Conservation (phyloP, 176 grass and related monocot species). For the Oryza rufipogon region DNA sequence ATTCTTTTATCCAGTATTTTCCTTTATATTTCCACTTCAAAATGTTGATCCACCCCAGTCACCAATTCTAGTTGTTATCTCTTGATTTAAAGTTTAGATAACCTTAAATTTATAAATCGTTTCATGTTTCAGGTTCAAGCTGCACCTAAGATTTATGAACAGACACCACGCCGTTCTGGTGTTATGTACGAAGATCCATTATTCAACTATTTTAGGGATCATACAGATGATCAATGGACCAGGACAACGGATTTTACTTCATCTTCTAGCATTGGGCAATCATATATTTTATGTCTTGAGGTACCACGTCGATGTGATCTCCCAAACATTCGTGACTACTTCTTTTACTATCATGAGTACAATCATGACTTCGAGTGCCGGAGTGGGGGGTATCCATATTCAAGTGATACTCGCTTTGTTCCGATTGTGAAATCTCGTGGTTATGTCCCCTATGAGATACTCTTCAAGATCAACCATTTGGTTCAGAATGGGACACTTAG, state of each 20-base stretch:
- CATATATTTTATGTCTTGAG: slow-evolving; percentile 76
- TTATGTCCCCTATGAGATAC: slow-evolving; percentile 62
- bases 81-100: slow-evolving; percentile 22
- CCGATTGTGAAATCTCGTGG: slow-evolving; percentile 59
- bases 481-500: slow-evolving; percentile 90
- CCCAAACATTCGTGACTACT: slow-evolving; percentile 67
- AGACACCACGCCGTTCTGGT: slow-evolving; percentile 3
- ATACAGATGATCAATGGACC: slow-evolving; percentile 73
- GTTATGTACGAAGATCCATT: slow-evolving; percentile 53
- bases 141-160: slow-evolving; percentile 80
- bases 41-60: neutral
- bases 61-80: neutral
- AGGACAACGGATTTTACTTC: slow-evolving; percentile 82
- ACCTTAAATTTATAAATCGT: slow-evolving; percentile 3
- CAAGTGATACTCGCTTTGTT: slow-evolving; percentile 48
- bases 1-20: slow-evolving; percentile 14
- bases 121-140: slow-evolving; percentile 59
- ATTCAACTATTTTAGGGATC: slow-evolving; percentile 67
- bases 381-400: slow-evolving; percentile 66
- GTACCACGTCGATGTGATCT: slow-evolving; percentile 43
- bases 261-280: slow-evolving; percentile 75
- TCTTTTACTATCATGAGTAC: slow-evolving; percentile 69
- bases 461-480: slow-evolving; percentile 88
- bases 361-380: slow-evolving; percentile 42
- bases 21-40: neutral